Base-by-base conservation (phyloP, 2,329 filamentous ascomycete species). In the Verticillium dahliae region DNA sequence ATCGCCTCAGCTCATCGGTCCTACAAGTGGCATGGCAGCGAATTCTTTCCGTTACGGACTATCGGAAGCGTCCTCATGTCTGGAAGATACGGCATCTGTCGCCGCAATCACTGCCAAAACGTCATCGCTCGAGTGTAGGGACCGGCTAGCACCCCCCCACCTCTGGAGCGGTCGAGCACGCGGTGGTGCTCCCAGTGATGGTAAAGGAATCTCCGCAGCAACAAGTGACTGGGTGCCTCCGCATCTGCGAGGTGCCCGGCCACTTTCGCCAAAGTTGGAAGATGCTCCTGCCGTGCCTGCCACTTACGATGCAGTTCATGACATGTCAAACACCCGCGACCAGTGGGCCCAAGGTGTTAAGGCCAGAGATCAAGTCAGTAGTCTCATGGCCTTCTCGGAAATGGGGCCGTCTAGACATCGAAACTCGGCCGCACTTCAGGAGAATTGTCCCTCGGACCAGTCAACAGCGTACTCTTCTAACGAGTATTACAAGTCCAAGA, bases 1-100 rank as follows among this genome's bases (percentile, higher is more conserved):
- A 14, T 39, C 6, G 7, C 10, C 39, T 4, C 13, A 65, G 63
- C 62, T 62, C 22, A 60, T 64, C 9, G 60, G 58, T 1, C 63
- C 63, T 4, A 33, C 61, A 27, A 65, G 58, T 27, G 62, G 54
- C 13, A 57, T 58, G 1, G 50, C 18, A 5, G 4, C 6, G n/a
- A 13, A 10, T 22, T 52, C 45, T 2, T 52, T 52, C 45, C 18
- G 45, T 4, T 52, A 52, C 10, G 45, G 18, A 22, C 10, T 34
- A 57, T 58, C 57, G 33, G 59, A 60, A 54, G 55, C 33, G 62
- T 38, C 61, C 33, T 52, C 45, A n/a, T 52, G 11, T 6, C 7
- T 11, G 45, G 18, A 18, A 4, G 11, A 4, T 6, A 27, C 45
- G n/a, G 45, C 45, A 11, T 52, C 45, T 18, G 11, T 31, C 18